Conservation (phyloP, 768 basidiomycete species). For the Harrya chromipes region DNA sequence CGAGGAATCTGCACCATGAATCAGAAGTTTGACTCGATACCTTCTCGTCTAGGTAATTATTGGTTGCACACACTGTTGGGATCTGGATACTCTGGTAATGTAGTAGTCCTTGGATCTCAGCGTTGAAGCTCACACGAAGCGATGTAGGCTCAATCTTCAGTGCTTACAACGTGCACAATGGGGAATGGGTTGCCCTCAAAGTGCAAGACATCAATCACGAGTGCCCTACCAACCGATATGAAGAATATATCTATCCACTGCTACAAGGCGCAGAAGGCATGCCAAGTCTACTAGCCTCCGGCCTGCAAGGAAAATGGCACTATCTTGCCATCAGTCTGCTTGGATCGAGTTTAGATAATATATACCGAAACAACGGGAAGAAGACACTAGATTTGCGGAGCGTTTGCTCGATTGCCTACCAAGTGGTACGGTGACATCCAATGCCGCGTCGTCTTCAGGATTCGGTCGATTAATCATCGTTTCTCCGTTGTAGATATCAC, state of each 20-base stretch:
- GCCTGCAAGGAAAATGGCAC: slow-evolving; percentile 57
- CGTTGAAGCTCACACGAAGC: neutral
- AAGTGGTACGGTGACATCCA: slow-evolving; percentile 51
- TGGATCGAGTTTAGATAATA: slow-evolving; percentile 62
- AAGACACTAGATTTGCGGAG: slow-evolving; percentile 65
- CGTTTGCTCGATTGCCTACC: slow-evolving; percentile 72
- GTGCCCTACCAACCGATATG: slow-evolving; percentile 74
- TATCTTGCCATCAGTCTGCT: slow-evolving; percentile 77
- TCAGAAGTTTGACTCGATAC: slow-evolving; percentile 18
- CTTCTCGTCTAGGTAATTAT: slow-evolving; percentile 54
- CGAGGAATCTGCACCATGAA: slow-evolving; percentile 10
- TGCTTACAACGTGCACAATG: slow-evolving; percentile 54
- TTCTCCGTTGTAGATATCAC: slow-evolving; percentile 48
- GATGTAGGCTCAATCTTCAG: slow-evolving; percentile 68
- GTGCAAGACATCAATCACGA: slow-evolving; percentile 66
- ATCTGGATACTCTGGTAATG: slow-evolving; percentile 69
- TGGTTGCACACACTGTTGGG: slow-evolving; percentile 58
- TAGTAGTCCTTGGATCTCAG: neutral
- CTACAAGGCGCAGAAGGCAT: slow-evolving; percentile 73
- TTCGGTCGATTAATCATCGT: slow-evolving; percentile 7
- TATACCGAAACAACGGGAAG: slow-evolving; percentile 55
- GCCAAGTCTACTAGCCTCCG: slow-evolving; percentile 66
- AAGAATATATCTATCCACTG: slow-evolving; percentile 63
- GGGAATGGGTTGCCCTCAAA: slow-evolving; percentile 68
- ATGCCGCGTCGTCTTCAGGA: neutral